A percentile compares a stretch with the other conserved stretches of the same genome.
phyloP scores from a whole-genome alignment of 2,329 filamentous ascomycete species.

The Scytalidium lignicola region DNA sequence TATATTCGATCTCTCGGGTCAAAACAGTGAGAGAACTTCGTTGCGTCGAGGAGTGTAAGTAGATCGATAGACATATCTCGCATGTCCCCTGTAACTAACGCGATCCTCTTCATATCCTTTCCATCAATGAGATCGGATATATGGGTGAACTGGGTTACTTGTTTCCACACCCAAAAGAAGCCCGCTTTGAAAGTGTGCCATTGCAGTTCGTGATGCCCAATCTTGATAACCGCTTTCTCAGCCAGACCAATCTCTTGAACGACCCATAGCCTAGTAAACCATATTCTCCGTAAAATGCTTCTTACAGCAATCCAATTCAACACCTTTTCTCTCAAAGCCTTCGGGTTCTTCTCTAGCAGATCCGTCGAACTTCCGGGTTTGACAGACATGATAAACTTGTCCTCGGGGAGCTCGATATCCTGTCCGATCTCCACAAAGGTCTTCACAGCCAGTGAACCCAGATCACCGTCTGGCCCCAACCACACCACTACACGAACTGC shows the following conservation, averaged over 20 bases:
- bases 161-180: neutral
- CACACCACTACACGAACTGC: slow-evolving; percentile 17
- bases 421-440: slow-evolving; percentile 4
- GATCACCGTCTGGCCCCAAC: slow-evolving; percentile 13
- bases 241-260: slow-evolving; percentile 9
- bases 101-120: neutral
- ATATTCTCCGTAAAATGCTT: neutral
- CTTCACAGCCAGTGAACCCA: slow-evolving; percentile 8
- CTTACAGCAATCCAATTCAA: neutral
- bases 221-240: slow-evolving; percentile 1
- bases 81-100: neutral
- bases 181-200: neutral
- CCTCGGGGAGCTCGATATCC: neutral
- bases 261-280: slow-evolving; percentile 9
- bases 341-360: neutral
- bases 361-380: neutral
- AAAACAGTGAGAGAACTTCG: neutral
- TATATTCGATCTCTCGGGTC: neutral
- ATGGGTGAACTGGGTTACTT: neutral
- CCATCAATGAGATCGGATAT: neutral
- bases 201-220: neutral
- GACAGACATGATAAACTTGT: neutral
- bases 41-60: neutral
- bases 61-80: neutral
- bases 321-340: neutral